Evolutionary conservation across 208 protist genomes (phyloP).

Genomic region (Endotrypanum monterogeii): DNA sequence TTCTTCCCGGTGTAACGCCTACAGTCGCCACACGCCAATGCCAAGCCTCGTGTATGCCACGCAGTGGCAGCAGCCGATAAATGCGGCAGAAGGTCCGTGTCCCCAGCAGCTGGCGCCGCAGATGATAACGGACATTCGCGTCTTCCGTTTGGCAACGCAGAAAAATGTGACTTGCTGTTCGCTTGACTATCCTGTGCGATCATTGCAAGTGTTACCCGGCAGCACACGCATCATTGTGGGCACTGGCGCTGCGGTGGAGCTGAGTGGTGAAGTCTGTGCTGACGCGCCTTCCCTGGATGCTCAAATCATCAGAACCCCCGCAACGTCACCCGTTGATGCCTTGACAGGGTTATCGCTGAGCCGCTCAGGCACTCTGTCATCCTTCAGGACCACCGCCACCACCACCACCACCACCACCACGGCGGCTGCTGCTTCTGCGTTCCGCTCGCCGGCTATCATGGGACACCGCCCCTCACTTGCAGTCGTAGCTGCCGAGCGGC

Average conservation of each 20-base stretch:
- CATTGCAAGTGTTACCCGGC: conserved; percentile 13
- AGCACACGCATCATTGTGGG: conserved; percentile 25
- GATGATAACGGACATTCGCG: conserved; percentile 12
- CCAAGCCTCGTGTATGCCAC: conserved; percentile 29
- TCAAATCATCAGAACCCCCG: background rate
- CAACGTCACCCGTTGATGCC: background rate
- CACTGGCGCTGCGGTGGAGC: conserved; percentile 19
- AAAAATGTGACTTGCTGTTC: conserved; percentile 27
- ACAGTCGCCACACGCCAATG: conserved; percentile 10
- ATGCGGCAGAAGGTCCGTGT: background rate
- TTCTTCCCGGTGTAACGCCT: background rate
- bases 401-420: background rate
- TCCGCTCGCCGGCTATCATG: background rate
- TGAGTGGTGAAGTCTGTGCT: background rate
- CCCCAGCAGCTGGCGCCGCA: background rate
- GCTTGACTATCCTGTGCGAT: conserved; percentile 27
- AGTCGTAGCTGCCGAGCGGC: background rate
- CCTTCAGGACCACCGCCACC: background rate
- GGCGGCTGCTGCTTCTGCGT: background rate
- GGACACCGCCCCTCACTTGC: background rate
- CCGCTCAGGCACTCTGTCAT: background rate
- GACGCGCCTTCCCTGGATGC: background rate
- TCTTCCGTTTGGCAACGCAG: conserved; percentile 21
- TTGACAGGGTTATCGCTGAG: background rate
- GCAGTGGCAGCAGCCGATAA: background rate